Evolutionary conservation across 352 stramenopile genomes (phyloP), one percentile per base, ranked within the genome.

Genomic region (Pilasporangium apinafurcum): DNA sequence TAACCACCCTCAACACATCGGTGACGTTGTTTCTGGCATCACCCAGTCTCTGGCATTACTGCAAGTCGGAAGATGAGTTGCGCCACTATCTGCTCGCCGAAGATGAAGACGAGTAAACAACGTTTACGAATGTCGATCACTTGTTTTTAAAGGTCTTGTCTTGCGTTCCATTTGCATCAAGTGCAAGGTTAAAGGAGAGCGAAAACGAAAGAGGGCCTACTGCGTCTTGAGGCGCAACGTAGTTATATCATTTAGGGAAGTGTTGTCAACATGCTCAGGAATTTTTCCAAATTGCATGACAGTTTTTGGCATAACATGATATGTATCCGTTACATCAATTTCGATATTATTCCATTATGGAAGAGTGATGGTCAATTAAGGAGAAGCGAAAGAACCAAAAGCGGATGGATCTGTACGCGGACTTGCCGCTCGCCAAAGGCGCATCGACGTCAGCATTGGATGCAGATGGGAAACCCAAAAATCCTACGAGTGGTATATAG

Each of bases 41-140:
- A 1, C 79, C 76, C 4, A 82, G 74, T 35, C 32, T 92, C 22
- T 94, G 76, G 66, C 82, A 94, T 58, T 94, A 84, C 51, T 90
- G 79, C 72, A 85, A 88, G 51, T 69, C 69, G 1, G 76, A 92
- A 48, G 70, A 87, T 36, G 71, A 67, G 36, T 71, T 92, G 57
- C 65, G 82, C 56, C 70, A 87, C 39, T 92, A 89, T 40, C 44
- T 92, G 49, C 57, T 88, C 7, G 70, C 76, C 3, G 79, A 89
- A 44, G 65, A 78, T 17, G 77, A 92, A 37, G 78, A 91, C 31
- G 60, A 69, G 18, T 67, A 53, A 50, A 12, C n/a, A 12, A 22
- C 26, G 42, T n/a, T n/a, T n/a, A n/a, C n/a, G n/a, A n/a, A n/a
- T n/a, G n/a, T n/a, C n/a, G n/a, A n/a, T n/a, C n/a, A n/a, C n/a